A percentile compares a stretch with the other conserved stretches of the same genome.
Conservation (phyloP, 2,329 filamentous ascomycete genomes). For the Paraconiothyrium brasiliense region DNA sequence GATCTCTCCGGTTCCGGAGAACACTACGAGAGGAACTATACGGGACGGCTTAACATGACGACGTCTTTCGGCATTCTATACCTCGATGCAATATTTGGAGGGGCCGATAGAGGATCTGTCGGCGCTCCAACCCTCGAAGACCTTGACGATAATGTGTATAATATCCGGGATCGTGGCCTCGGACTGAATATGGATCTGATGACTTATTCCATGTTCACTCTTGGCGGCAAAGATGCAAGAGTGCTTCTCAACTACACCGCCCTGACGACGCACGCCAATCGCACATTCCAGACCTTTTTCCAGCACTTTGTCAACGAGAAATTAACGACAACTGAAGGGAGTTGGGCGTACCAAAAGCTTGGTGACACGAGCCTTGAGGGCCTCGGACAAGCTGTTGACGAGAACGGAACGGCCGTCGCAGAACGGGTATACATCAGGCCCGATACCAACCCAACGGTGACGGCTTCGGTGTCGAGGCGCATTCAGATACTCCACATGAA, state of each 20-base stretch:
- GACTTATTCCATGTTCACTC: conserved; percentile 40
- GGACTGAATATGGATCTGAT: conserved; percentile 45
- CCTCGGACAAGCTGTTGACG: conserved; percentile 14
- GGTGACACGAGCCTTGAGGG: conserved; percentile 24
- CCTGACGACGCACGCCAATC: conserved; percentile 24
- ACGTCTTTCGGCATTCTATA: conserved; percentile 25
- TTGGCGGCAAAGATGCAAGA: conserved; percentile 29
- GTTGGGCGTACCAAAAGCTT: conserved; percentile 36
- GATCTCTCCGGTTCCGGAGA: background rate
- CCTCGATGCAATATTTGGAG: conserved; percentile 22
- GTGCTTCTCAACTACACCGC: conserved; percentile 28
- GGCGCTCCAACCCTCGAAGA: conserved; percentile 9
- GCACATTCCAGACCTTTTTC: conserved; percentile 34
- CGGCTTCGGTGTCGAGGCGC: conserved; percentile 23
- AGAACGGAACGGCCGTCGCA: conserved; percentile 17
- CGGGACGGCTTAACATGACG: conserved; percentile 19
- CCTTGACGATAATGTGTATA: conserved; percentile 34
- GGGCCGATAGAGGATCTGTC: background rate
- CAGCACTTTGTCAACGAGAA: conserved; percentile 27
- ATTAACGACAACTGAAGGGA: conserved; percentile 25
- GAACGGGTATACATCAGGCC: conserved; percentile 15
- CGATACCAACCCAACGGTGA: conserved; percentile 21
- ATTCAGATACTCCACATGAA: conserved; percentile 34
- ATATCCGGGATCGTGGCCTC: conserved; percentile 31
- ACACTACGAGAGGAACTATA: conserved; percentile 13